These are phyloP conservation scores for Magnolia officinalis DNA, from an alignment of 164 flowering plant genomes.

Conservation along the genomic window DNA sequence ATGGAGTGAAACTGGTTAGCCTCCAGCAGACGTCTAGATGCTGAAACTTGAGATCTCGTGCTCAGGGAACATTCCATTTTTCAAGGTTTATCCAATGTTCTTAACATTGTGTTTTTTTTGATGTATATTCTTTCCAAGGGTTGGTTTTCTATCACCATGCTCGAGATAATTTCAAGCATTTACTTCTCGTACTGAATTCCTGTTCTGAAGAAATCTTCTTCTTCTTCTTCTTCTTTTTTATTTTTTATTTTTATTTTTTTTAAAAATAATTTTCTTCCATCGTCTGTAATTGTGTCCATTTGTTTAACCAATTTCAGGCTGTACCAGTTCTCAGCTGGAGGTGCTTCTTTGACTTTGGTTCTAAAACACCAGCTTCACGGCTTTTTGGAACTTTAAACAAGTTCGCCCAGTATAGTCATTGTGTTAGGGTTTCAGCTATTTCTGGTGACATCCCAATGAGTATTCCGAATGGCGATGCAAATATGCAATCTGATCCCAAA, in stretches of 20 bases:
- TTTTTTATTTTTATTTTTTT: neutral
- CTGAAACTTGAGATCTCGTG: neutral
- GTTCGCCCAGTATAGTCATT: neutral
- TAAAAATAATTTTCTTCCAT: neutral
- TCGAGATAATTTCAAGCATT: neutral
- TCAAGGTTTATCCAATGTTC: neutral
- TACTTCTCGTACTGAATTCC: neutral
- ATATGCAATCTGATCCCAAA: slow-evolving; percentile 27
- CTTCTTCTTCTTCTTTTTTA: neutral
- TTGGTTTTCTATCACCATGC: neutral
- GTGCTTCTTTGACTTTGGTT: slow-evolving; percentile 16
- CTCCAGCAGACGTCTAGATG: slow-evolving; percentile 1
- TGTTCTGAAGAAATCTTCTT: neutral
- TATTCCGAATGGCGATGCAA: slow-evolving; percentile 40
- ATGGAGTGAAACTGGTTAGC: neutral
- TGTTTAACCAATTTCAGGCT: slow-evolving; percentile 24
- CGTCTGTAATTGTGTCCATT: neutral
- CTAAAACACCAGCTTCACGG: slow-evolving; percentile 5
- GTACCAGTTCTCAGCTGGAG: slow-evolving; percentile 18
- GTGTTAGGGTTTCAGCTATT: slow-evolving; percentile 29
- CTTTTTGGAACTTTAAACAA: slow-evolving; percentile 3
- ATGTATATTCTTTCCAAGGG: neutral
- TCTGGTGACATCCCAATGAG: slow-evolving; percentile 27
- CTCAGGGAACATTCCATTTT: neutral
- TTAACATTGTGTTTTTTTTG: neutral